Percentiles rank a stretch among this genome's conserved stretches.
Conservation (phyloP, 1,284 basidiomycete species). For the Malassezia sympodialis region DNA sequence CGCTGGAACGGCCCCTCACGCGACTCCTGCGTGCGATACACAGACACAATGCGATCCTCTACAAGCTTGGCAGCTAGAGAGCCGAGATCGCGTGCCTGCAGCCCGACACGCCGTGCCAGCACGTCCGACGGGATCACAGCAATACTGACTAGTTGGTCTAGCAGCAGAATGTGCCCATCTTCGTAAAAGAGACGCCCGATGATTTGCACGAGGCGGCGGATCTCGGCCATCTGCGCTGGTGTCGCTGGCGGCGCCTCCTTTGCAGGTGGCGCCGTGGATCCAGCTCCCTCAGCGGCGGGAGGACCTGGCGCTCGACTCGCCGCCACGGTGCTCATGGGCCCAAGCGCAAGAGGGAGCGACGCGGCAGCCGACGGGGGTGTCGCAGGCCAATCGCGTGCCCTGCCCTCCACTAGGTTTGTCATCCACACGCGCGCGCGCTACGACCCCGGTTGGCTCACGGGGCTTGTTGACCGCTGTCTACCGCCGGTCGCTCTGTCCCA, state of each 20-base stretch:
- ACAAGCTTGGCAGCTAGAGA: constrained; percentile 78
- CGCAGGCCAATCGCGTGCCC: background rate
- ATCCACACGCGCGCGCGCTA: background rate
- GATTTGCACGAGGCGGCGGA: constrained; percentile 65
- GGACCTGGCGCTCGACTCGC: background rate
- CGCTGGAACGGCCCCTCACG: constrained; percentile 13
- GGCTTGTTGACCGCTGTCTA: background rate
- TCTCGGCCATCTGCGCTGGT: constrained; percentile 32
- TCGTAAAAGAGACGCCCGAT: constrained; percentile 91
- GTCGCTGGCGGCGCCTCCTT: constrained; percentile 22
- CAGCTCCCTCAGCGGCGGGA: background rate
- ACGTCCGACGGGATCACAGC: constrained; percentile 89
- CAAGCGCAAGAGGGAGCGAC: background rate
- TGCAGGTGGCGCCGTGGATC: background rate
- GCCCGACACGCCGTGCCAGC: constrained; percentile 71
- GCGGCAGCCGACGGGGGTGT: background rate
- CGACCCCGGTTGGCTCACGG: background rate
- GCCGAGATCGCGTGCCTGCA: constrained; percentile 83
- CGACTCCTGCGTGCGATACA: constrained; percentile 28
- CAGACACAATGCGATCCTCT: constrained; percentile 62
- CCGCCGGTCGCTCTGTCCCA: background rate
- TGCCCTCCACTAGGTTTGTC: background rate
- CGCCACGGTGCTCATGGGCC: background rate
- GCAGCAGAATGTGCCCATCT: constrained; percentile 73
- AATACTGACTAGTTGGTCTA: constrained; percentile 83